Conservation (phyloP, 306 rosid species). For the Begonia loranthoides region DNA sequence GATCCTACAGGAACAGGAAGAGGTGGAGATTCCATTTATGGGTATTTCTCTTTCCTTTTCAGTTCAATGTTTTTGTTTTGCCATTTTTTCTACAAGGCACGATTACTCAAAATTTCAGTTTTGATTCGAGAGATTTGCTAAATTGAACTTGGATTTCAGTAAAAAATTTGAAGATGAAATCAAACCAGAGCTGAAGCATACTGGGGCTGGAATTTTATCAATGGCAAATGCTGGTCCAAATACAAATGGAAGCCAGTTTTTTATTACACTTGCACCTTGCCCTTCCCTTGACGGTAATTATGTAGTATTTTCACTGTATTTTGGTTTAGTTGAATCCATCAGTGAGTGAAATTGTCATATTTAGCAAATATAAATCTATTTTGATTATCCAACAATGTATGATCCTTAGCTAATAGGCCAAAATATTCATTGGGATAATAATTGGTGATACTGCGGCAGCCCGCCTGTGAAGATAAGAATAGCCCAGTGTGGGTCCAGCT, state of each 20-base stretch:
- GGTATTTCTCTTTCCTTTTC: conserved; percentile 29
- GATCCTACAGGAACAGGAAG: conserved; percentile 99
- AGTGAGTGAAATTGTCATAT: background rate
- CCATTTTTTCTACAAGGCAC: background rate
- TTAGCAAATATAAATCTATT: no score
- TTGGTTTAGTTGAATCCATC: background rate
- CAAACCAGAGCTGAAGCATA: conserved; percentile 79
- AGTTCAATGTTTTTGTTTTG: background rate
- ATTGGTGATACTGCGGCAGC: no score
- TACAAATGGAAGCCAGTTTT: conserved; percentile 94
- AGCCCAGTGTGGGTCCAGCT: no score
- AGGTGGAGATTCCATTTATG: conserved; percentile 96
- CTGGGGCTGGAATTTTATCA: conserved; percentile 96
- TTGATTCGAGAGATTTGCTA: background rate
- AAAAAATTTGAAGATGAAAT: conserved; percentile 89
- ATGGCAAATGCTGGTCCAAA: conserved; percentile 98
- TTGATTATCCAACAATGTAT: no score
- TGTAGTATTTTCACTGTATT: background rate
- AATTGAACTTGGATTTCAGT: conserved; percentile 20
- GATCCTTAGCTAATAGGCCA: no score
- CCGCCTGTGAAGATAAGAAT: no score
- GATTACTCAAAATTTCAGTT: background rate
- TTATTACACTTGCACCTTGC: conserved; percentile 88
- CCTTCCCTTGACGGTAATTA: conserved; percentile 84
- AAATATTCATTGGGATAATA: no score